Conservation (phyloP, 306 rosid species). For the Lathyrus aphaca region DNA sequence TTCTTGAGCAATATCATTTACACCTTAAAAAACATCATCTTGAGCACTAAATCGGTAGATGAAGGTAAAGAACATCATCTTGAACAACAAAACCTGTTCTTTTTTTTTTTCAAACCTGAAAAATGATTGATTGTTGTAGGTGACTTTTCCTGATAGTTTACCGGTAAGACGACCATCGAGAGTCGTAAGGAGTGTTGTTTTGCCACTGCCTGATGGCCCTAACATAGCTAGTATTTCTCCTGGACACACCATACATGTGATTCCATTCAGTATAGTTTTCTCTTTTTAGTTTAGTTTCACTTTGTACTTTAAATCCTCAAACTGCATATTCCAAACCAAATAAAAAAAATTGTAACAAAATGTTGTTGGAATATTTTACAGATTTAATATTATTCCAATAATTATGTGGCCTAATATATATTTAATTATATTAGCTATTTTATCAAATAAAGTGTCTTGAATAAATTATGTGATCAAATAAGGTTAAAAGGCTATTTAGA, state of each 20-base stretch:
- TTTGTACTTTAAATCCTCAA: constrained; percentile 89
- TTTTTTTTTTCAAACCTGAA: constrained; percentile 73
- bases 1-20: too few relatives aligned
- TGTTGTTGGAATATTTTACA: too few relatives aligned
- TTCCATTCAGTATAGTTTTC: constrained; percentile 74
- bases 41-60: too few relatives aligned
- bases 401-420: too few relatives aligned
- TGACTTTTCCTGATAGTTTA: constrained; percentile 75
- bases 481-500: too few relatives aligned
- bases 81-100: constrained; percentile 96
- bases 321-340: constrained; percentile 53
- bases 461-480: too few relatives aligned
- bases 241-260: constrained; percentile 81
- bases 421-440: too few relatives aligned
- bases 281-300: constrained; percentile 74
- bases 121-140: constrained; percentile 79
- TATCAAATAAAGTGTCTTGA: too few relatives aligned
- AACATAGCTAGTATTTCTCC: constrained; percentile 96
- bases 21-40: too few relatives aligned
- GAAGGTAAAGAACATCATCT: constrained; percentile 90
- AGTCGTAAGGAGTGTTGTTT: constrained; percentile 91
- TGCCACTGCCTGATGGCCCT: constrained; percentile 98
- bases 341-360: constrained; percentile 30
- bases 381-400: too few relatives aligned
- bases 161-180: constrained; percentile 88